Evolutionary conservation across 306 rosid species (phyloP).

Genomic region (Amphicarpaea edgeworthii): DNA sequence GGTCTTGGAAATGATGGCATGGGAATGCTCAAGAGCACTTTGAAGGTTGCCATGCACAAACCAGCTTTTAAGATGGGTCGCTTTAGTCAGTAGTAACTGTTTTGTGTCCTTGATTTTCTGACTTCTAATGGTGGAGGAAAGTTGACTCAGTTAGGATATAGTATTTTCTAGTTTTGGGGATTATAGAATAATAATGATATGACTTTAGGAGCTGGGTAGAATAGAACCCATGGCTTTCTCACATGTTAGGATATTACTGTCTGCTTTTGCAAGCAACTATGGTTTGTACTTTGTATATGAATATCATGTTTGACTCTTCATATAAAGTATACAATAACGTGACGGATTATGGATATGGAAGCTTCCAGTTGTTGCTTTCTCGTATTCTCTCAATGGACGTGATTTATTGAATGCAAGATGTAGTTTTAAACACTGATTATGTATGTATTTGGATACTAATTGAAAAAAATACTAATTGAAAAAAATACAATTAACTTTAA

Average conservation of each 20-base stretch:
- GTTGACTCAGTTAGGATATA: constrained; percentile 40
- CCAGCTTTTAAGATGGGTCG: constrained; percentile 39
- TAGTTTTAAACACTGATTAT: neutral
- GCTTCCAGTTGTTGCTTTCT: neutral
- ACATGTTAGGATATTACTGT: neutral
- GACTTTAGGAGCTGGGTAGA: constrained; percentile 25
- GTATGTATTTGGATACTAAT: no score
- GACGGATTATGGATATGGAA: neutral
- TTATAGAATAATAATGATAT: constrained; percentile 41
- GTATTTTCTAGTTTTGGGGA: constrained; percentile 7
- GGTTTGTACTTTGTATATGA: neutral
- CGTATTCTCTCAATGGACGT: neutral
- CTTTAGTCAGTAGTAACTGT: constrained; percentile 30
- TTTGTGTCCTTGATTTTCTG: constrained; percentile 7
- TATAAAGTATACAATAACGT: constrained; percentile 21
- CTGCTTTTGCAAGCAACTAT: neutral
- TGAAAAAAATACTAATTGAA: no score
- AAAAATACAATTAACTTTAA: no score
- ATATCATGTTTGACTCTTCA: constrained; percentile 12
- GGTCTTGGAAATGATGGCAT: constrained; percentile 58
- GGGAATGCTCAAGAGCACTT: constrained; percentile 57
- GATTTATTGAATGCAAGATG: neutral
- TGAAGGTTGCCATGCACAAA: constrained; percentile 54
- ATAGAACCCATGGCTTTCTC: constrained; percentile 9
- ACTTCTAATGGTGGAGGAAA: constrained; percentile 32